These are phyloP conservation scores for Mycena sp. DNA, from an alignment of 1,284 basidiomycete species.

Conservation along the genomic window DNA sequence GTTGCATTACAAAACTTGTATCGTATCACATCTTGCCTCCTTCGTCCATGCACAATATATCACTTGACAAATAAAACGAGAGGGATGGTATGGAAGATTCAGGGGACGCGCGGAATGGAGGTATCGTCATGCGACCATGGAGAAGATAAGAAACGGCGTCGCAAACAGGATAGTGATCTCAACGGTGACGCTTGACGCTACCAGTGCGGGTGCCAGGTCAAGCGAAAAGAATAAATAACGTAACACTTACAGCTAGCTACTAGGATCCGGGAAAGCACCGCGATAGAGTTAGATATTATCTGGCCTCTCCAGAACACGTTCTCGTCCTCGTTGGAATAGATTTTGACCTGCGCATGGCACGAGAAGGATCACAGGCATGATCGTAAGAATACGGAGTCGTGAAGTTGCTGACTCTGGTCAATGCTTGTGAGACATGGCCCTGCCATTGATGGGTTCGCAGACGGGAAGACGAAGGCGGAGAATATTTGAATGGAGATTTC, in stretches of 20 bases:
- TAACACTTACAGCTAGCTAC: slow-evolving; percentile 9
- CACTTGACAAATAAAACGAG: slow-evolving; percentile 9
- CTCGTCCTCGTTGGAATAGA: not conserved
- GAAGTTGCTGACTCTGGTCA: not conserved
- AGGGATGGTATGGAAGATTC: not conserved
- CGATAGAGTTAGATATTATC: too few species aligned
- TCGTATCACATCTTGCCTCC: slow-evolving; percentile 28
- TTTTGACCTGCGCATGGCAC: not conserved
- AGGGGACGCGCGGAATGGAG: slow-evolving; percentile 6
- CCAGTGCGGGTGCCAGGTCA: not conserved
- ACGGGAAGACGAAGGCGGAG: not conserved
- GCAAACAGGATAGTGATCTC: not conserved
- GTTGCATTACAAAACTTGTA: slow-evolving; percentile 23
- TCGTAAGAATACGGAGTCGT: slow-evolving; percentile 1
- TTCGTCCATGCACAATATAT: not conserved
- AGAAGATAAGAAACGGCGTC: slow-evolving; percentile 18
- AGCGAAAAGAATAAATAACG: not conserved
- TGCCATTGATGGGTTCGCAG: not conserved
- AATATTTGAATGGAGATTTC: slow-evolving; percentile 18
- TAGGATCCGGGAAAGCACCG: too few species aligned
- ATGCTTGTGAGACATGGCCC: not conserved
- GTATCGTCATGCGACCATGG: slow-evolving; percentile 1
- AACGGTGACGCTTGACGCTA: not conserved
- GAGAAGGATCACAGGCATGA: not conserved
- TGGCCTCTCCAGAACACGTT: not conserved